Evolutionary conservation across 2,329 filamentous ascomycete genomes (phyloP), one percentile per base, ranked within the genome.

Genomic region (Raffaelea arxii): DNA sequence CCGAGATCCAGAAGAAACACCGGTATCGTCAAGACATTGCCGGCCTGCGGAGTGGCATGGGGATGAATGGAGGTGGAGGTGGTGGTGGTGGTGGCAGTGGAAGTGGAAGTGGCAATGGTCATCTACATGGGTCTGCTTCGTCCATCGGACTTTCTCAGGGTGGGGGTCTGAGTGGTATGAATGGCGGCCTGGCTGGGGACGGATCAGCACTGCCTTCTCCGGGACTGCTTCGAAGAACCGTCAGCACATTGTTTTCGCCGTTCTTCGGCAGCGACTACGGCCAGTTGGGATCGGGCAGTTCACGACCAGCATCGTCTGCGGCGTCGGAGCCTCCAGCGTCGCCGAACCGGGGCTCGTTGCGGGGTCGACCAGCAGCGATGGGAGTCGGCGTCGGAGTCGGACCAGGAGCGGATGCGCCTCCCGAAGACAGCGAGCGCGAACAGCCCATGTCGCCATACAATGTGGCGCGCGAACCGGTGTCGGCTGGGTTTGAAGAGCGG

Each of bases 401-500:
- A 30, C 9, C 27, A 30, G 27, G 69, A 48, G 59, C 66, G 10
- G 55, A 63, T 7, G 65, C 72, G 10, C 81, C 88, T 1, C 82
- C 86, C 1, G 84, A 92, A 58, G 84, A 88, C 44, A 80, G 81
- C 52, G 87, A 94, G 58, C 72, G 78, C 19, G 71, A 77, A 39
- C 75, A 75, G 43, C 74, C 80, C 2, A 72, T 78, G 10, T 78
- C 82, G n/a, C 74, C 78, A 39, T 91, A 96, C 61, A 77, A 89
- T 50, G 74, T 81, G 43, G 85, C 86, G 7, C 80, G 78, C 50
- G 80, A 87, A 51, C 91, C 92, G 1, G 75, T 81, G n/a, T 89
- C 89, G 4, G 83, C 86, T 11, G 78, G 81, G 0, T 95, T 85
- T 58, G 68, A 78, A 52, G 70, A 78, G 43, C 77, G 82, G 48